These are phyloP conservation scores for Paramecium sonneborni DNA, from an alignment of 73 alveolate species.

Conservation along the genomic window DNA sequence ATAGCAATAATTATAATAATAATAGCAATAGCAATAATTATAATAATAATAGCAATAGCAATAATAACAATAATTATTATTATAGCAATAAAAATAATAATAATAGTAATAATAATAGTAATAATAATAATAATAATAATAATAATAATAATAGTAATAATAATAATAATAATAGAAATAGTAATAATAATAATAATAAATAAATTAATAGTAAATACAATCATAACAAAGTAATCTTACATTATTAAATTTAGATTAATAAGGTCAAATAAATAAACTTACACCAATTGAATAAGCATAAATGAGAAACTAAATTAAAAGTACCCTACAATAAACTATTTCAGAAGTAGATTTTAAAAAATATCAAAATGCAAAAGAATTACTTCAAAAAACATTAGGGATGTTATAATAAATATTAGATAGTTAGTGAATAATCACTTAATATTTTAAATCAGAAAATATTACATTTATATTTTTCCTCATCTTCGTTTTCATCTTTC, in stretches of 20 bases:
- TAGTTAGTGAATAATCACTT: background rate
- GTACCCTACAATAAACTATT: background rate
- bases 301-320: background rate
- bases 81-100: background rate
- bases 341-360: constrained; percentile 37
- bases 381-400: background rate
- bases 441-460: background rate
- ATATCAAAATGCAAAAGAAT: background rate
- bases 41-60: background rate
- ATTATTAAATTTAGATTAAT: background rate
- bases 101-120: background rate
- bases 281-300: background rate
- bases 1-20: no score
- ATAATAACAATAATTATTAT: background rate
- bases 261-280: background rate
- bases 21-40: background rate
- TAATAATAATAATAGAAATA: background rate
- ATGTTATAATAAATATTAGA: background rate
- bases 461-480: background rate
- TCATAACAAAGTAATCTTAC: background rate
- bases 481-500: background rate
- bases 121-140: background rate
- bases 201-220: background rate
- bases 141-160: background rate
- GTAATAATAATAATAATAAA: background rate